Conservation (phyloP, 2,329 filamentous ascomycete genomes). For the Botryotinia convoluta region DNA sequence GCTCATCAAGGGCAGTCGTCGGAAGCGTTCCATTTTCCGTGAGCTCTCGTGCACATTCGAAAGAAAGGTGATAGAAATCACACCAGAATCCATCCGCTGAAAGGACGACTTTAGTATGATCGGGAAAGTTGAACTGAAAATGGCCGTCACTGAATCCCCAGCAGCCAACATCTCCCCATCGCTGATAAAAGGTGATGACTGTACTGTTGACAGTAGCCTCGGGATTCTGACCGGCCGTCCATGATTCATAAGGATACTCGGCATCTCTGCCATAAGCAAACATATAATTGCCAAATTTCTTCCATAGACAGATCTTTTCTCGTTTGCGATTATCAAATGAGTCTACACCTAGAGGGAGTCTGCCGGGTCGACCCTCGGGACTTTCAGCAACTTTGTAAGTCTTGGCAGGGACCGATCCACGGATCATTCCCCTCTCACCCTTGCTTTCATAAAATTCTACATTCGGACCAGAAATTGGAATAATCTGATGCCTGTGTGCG, state of each 20-base stretch:
- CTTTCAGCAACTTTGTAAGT: constrained; percentile 56
- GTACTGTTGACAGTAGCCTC: constrained; percentile 40
- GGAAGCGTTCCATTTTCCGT: constrained; percentile 64
- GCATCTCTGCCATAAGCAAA: constrained; percentile 72
- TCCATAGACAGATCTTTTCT: constrained; percentile 66
- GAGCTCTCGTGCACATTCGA: constrained; percentile 66
- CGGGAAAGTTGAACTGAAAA: constrained; percentile 83
- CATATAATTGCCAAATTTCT: constrained; percentile 75
- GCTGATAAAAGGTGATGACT: constrained; percentile 77
- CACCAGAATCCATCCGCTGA: constrained; percentile 72
- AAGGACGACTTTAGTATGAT: constrained; percentile 81
- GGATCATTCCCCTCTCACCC: constrained; percentile 59
- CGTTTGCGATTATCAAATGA: constrained; percentile 64
- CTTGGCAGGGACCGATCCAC: constrained; percentile 62
- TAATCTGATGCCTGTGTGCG: constrained; percentile 56
- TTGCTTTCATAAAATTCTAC: constrained; percentile 76
- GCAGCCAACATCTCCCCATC: constrained; percentile 75
- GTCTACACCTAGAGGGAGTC: constrained; percentile 61
- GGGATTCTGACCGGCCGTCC: constrained; percentile 34
- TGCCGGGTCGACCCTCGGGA: constrained; percentile 58
- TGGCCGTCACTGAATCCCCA: constrained; percentile 81
- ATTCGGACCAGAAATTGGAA: constrained; percentile 58
- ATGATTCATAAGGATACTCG: constrained; percentile 49
- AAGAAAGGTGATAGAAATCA: constrained; percentile 73
- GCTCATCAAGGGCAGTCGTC: constrained; percentile 66